Evolutionary conservation across 2,329 filamentous ascomycete species (phyloP), one percentile per base, ranked within the genome.

Genomic region (Pseudogymnoascus sp.): DNA sequence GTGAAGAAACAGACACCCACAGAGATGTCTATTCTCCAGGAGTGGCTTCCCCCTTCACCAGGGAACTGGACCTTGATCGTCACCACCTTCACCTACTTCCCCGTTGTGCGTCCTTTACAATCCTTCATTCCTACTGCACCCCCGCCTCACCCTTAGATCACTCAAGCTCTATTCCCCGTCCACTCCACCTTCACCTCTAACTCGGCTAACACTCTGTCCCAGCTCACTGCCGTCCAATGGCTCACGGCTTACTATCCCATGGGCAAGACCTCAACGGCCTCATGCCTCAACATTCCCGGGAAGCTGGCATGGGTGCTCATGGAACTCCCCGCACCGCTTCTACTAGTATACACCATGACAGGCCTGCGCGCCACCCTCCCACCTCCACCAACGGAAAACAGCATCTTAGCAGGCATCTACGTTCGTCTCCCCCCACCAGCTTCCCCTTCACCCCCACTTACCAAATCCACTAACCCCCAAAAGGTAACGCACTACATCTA

Each of bases 401-500:
- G 87, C 76, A 84, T 89, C 14, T 85, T 94, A 70, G 88, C 83
- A 8, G 86, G 80, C 11, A 78, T 92, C 60, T 93, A 80, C 70
- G 79, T 82, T 71, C 30, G 69, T 65, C 25, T 12, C 33, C 4
- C 4, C 38, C 45, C 14, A n/a, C 22, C 14, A 12, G 16, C 8
- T n/a, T 16, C 12, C 25, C 60, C 11, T 11, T 16, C 19, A 6
- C 12, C 22, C 14, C 45, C 7, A 41, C 23, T 41, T 30, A 58
- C 52, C 23, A 25, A 58, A n/a, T 63, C 36, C 14, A 11, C 33
- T 39, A 16, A 33, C 14, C 14, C 23, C 30, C 22, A 3, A 9
- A 23, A 90, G 80, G 80, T 89, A 35, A 84, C 93, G 62, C 94
- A 99, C 78, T 99, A 99, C 80, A 68, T 85, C 72, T 95, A 99